Conservation (phyloP, 176 grass and related monocot genomes). For the Zea luxurians region DNA sequence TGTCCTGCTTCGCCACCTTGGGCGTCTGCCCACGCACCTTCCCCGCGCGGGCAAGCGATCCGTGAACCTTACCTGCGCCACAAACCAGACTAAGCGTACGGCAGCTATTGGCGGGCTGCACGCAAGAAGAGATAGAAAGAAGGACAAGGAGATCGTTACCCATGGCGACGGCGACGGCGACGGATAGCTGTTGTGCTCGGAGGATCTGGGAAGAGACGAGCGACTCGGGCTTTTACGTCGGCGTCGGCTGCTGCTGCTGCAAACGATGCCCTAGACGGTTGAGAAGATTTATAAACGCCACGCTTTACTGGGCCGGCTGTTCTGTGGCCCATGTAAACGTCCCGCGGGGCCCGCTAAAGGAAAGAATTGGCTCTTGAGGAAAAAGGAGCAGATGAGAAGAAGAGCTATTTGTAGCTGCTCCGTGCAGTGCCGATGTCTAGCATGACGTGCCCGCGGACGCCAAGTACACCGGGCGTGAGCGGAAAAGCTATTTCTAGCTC, state of each 20-base stretch:
- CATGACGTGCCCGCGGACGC: slow-evolving; percentile 63
- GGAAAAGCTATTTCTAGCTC: slow-evolving; percentile 54
- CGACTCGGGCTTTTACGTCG: not conserved
- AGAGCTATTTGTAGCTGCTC: no score
- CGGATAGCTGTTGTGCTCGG: not conserved
- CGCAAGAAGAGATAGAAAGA: not conserved
- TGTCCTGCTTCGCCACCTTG: slow-evolving; percentile 92
- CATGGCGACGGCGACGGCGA: slow-evolving; percentile 39
- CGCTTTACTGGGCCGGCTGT: not conserved
- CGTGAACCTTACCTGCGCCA: slow-evolving; percentile 81
- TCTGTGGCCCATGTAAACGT: not conserved
- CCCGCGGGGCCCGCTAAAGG: slow-evolving; percentile 1
- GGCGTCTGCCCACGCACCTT: slow-evolving; percentile 89
- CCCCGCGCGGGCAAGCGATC: slow-evolving; percentile 75
- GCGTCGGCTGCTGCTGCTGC: not conserved
- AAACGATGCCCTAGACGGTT: not conserved
- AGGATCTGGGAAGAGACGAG: not conserved
- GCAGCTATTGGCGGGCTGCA: not conserved
- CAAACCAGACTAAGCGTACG: not conserved
- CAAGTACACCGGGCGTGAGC: slow-evolving; percentile 80
- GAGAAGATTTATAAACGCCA: slow-evolving; percentile 15
- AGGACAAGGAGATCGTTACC: slow-evolving; percentile 42
- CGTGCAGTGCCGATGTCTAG: no score
- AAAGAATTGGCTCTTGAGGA: slow-evolving; percentile 78
- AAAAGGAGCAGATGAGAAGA: slow-evolving; percentile 86